These are phyloP conservation scores for Hypseocharis bilobata DNA, from an alignment of 441 rosid genomes.

Conservation along the genomic window DNA sequence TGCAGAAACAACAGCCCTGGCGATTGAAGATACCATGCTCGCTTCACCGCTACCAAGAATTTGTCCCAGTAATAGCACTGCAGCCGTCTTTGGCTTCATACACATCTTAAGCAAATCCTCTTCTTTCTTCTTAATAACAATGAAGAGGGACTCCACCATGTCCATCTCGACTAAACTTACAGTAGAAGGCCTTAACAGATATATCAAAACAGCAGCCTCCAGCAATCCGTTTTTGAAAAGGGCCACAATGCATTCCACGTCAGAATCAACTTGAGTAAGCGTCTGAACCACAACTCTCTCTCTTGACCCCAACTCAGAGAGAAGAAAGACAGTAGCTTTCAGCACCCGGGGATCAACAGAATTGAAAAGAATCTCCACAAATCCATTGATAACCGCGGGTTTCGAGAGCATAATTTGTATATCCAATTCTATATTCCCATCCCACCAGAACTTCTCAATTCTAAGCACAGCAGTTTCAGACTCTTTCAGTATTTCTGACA, in stretches of 20 bases:
- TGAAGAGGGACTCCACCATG: conserved; percentile 40
- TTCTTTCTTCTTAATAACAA: conserved; percentile 32
- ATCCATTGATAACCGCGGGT: conserved; percentile 52
- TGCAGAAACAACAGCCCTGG: conserved; percentile 33
- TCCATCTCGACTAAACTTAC: conserved; percentile 41
- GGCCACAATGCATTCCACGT: conserved; percentile 51
- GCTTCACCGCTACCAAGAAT: conserved; percentile 36
- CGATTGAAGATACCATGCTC: conserved; percentile 31
- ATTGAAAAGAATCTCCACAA: conserved; percentile 58
- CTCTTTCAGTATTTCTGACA: conserved; percentile 49
- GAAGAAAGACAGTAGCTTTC: conserved; percentile 43
- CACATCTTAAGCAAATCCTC: conserved; percentile 39
- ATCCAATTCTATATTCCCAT: conserved; percentile 31
- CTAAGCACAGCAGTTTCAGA: conserved; percentile 57
- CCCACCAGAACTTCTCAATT: conserved; percentile 53
- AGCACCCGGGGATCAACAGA: conserved; percentile 43
- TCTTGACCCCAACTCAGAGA: conserved; percentile 56
- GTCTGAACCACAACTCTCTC: conserved; percentile 49
- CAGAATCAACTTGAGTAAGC: conserved; percentile 56
- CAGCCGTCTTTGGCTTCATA: conserved; percentile 45
- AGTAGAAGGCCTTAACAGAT: conserved; percentile 39
- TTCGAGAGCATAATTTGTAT: conserved; percentile 46
- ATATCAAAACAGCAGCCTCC: conserved; percentile 54
- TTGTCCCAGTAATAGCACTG: conserved; percentile 41
- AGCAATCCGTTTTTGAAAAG: conserved; percentile 53